Base-by-base conservation (phyloP, 192 early-diverging fungal species). In the Coemansia sp. region DNA sequence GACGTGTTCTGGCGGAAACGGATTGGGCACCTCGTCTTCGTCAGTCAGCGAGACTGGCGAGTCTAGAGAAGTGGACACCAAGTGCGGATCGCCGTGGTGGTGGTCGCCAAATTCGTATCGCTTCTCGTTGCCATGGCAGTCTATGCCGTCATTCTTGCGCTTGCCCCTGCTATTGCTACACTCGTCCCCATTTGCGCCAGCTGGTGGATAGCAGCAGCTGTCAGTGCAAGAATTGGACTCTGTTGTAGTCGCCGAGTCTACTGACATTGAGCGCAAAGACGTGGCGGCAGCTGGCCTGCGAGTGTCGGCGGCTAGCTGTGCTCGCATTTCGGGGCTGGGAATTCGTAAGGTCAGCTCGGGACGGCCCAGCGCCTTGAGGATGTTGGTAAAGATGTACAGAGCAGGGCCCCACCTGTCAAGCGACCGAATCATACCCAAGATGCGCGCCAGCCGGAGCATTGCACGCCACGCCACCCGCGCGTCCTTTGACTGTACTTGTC, bases 361-460 rank as follows among this genome's bases (percentile, higher is more conserved):
- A 15, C 70, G 76, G 7, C 76, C 76, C 19, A 80, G 70, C 22
- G 76, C 76, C 63, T 80, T 80, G 39, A 80, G 63, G n/a, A 80
- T 80, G 46, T 80, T 80, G 42, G 76, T 80, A 41, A 80, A 80
- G 24, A 73, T 80, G 33, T 80, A 80, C 57, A 80, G 54, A 37
- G 76, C 76, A 6, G 76, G 76, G 8, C 70, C 76, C 76, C 76
- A 80, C 21, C 76, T 58, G 15, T 80, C 76, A 24, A 80, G 67
- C 46, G 76, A 80, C 12, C 76, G 70, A 37, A 80, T 67, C 70
- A 80, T 73, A 34, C 53, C 66, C 63, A 80, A 63, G 24, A 80
- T 70, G 24, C 70, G 76, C n/a, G 76, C 70, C 15, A 80, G 61
- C 3, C 70, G 70, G 35, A 80, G 70, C 76, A 80, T 80, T 10